Evolutionary conservation across 192 early-diverging fungal genomes (phyloP).

Genomic region (Gaertneriomyces semiglobifer): DNA sequence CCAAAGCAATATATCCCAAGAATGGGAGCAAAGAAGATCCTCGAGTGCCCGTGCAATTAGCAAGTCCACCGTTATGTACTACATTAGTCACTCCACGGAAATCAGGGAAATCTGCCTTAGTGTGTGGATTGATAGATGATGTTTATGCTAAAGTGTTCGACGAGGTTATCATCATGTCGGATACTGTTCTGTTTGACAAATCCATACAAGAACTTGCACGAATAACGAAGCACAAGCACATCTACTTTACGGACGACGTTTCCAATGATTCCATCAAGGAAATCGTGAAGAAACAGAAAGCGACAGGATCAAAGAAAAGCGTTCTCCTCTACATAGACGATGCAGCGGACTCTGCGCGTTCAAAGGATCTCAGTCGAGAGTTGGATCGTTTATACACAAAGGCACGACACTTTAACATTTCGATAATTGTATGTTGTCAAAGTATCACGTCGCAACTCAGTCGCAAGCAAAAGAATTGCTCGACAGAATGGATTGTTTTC

Average conservation of each 20-base stretch:
- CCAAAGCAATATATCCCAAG: slow-evolving; percentile 9
- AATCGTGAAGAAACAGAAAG: slow-evolving; percentile 10
- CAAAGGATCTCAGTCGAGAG: slow-evolving; percentile 5
- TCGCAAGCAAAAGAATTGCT: too few species aligned
- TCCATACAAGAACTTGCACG: slow-evolving; percentile 1
- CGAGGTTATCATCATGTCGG: slow-evolving; percentile 13
- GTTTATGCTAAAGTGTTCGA: too few species aligned
- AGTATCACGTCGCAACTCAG: too few species aligned
- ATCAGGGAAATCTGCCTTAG: slow-evolving; percentile 15
- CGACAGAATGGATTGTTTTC: too few species aligned
- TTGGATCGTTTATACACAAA: slow-evolving; percentile 1
- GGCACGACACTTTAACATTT: too few species aligned
- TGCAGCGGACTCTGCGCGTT: slow-evolving; percentile 7
- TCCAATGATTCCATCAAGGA: background rate
- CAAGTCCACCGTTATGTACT: background rate
- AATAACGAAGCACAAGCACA: slow-evolving; percentile 11
- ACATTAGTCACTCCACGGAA: background rate
- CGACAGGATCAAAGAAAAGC: slow-evolving; percentile 10
- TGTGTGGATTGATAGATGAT: background rate
- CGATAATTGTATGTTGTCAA: too few species aligned
- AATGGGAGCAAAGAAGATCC: slow-evolving; percentile 6
- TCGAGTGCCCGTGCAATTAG: slow-evolving; percentile 9
- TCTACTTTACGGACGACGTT: slow-evolving; percentile 7
- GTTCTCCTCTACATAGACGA: slow-evolving; percentile 15
- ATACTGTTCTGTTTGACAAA: slow-evolving; percentile 11